Evolutionary conservation across 1,284 basidiomycete species (phyloP).

Genomic region (Puccinia polysora): DNA sequence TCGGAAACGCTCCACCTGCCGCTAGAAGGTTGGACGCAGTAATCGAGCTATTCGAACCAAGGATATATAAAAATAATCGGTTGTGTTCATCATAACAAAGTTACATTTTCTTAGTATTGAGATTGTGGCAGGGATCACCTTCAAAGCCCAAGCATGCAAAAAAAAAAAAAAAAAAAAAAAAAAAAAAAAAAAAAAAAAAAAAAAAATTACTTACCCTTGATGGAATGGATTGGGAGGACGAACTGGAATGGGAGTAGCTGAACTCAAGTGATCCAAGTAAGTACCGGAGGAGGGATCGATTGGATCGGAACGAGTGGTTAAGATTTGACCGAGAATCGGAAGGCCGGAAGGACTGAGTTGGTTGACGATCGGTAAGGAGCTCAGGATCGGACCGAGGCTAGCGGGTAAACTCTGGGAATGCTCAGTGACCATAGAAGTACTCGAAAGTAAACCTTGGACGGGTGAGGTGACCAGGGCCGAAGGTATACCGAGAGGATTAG

Average conservation of each 20-base stretch:
- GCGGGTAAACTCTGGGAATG: conserved; percentile 1
- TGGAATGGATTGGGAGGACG: neutral
- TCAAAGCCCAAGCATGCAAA: no score
- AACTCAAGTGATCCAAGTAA: no score
- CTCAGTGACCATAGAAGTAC: neutral
- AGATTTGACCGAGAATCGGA: neutral
- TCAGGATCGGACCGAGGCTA: neutral
- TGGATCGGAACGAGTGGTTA: neutral
- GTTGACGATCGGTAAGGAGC: no score
- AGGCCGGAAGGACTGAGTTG: neutral
- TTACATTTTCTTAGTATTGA: conserved; percentile 2
- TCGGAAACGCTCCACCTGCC: conserved; percentile 40
- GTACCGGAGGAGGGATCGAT: no score
- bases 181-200: no score
- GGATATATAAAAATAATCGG: neutral
- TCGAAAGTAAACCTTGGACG: neutral
- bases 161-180: no score
- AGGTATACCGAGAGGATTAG: no score
- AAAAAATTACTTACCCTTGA: neutral
- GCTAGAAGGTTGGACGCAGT: conserved; percentile 14
- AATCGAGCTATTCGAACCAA: neutral
- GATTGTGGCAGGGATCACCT: neutral
- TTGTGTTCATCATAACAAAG: no score
- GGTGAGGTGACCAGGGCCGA: no score
- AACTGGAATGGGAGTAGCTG: no score